These are phyloP conservation scores for Phlegmacium glaucopus DNA, from an alignment of 768 basidiomycete genomes.

Conservation along the genomic window DNA sequence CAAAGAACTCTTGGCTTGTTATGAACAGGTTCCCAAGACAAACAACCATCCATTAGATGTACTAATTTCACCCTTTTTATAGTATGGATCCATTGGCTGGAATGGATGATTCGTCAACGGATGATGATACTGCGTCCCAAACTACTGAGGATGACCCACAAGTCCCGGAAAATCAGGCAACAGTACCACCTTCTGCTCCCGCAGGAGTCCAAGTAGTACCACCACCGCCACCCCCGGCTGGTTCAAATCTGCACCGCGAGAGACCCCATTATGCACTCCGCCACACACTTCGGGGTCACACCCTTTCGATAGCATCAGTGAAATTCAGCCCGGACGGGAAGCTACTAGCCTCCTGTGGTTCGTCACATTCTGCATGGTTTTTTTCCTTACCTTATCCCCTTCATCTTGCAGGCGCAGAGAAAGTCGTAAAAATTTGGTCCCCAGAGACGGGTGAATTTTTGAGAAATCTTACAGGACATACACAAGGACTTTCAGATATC, in stretches of 20 bases:
- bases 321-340: slow-evolving; percentile 91
- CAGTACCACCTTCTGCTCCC: slow-evolving; percentile 26
- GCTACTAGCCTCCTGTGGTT: slow-evolving; percentile 84
- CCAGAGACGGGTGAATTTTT: slow-evolving; percentile 76
- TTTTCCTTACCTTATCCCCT: slow-evolving; percentile 9
- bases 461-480: slow-evolving; percentile 71
- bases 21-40: no score
- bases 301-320: slow-evolving; percentile 80
- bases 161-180: slow-evolving; percentile 55
- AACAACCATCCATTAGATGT: no score
- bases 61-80: not conserved
- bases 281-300: slow-evolving; percentile 74
- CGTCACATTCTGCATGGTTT: slow-evolving; percentile 23
- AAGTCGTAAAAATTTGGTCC: slow-evolving; percentile 78
- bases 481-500: slow-evolving; percentile 84
- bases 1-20: no score
- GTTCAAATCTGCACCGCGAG: slow-evolving; percentile 32
- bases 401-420: slow-evolving; percentile 60
- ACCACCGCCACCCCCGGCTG: slow-evolving; percentile 28
- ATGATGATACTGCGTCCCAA: slow-evolving; percentile 70
- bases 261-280: slow-evolving; percentile 68
- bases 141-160: slow-evolving; percentile 85
- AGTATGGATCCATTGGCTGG: slow-evolving; percentile 43
- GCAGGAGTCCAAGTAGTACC: slow-evolving; percentile 26
- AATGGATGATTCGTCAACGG: slow-evolving; percentile 51